Evolutionary conservation across 2,329 filamentous ascomycete genomes (phyloP), one percentile per base, ranked within the genome.

Genomic region (Nemania abortiva): DNA sequence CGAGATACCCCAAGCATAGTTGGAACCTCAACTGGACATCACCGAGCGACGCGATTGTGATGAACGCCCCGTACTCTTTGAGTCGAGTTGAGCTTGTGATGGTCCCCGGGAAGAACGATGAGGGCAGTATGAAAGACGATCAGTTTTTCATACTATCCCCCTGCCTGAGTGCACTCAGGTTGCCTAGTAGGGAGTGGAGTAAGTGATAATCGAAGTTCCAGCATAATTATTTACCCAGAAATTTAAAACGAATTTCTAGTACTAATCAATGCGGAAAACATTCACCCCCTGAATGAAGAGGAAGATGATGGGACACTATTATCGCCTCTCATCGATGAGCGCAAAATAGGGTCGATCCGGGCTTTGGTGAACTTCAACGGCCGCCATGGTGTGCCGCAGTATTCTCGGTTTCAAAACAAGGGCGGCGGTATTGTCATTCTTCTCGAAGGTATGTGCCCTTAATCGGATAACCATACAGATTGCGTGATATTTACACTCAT

Each of bases 141-240:
- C 18, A 65, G 24, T 5, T 53, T 24, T 65, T 65, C 27, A 47
- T 54, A n/a, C 9, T 65, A 11, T 54, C 63, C 1, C 63, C 63
- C 2, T 59, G 31, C 27, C 18, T 65, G 7, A 65, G 63, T 49
- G 63, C 63, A 22, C 34, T 65, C 2, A 54, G 11, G 24, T 34
- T 60, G 20, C 24, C 29, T 18, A 47, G 4, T 7, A 60, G 54
- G 7, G 27, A 45, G 9, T 65, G 63, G 63, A 9, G 63, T 6
- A 60, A 60, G 55, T 59, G 18, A 4, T 34, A 1, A 2, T 6
- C 13, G 5, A 20, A 54, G 6, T 31, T 7, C 15, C 24, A 47
- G 2, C 15, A n/a, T n/a, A n/a, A n/a, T n/a, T n/a, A n/a, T 49
- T 24, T 37, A 29, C n/a, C 1, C 2, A 24, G 5, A 3, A 2